Percentiles rank a stretch among this genome's conserved stretches.
These are phyloP conservation scores for Vigna hirtella DNA, from an alignment of 306 rosid species.

Conservation along the genomic window DNA sequence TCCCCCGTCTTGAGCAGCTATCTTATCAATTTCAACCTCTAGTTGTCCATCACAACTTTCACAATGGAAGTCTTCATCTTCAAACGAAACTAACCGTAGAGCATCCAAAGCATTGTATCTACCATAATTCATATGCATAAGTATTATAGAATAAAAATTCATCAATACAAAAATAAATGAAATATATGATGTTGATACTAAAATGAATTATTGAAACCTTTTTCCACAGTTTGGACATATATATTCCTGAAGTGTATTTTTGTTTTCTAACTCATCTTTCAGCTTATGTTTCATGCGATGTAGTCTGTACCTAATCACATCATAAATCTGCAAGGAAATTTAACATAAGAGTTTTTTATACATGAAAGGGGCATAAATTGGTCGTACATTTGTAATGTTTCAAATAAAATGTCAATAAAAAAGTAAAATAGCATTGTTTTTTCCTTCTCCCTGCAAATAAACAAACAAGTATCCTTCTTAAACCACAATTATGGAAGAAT, in stretches of 20 bases:
- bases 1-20: constrained; percentile 85
- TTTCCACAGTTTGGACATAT: constrained; percentile 85
- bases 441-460: constrained; percentile 34
- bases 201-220: constrained; percentile 62
- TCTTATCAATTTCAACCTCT: constrained; percentile 92
- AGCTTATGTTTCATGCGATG: constrained; percentile 95
- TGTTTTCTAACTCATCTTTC: constrained; percentile 98
- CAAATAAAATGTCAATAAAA: constrained; percentile 34
- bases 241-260: constrained; percentile 90
- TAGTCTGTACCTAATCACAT: constrained; percentile 92
- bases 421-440: constrained; percentile 31
- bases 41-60: constrained; percentile 88
- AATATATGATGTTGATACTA: constrained; percentile 12
- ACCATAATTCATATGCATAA: constrained; percentile 29
- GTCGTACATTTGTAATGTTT: constrained; percentile 23
- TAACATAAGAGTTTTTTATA: constrained; percentile 40
- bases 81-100: constrained; percentile 79
- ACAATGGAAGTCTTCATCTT: constrained; percentile 88
- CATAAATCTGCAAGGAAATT: constrained; percentile 72
- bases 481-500: constrained; percentile 24
- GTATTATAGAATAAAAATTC: constrained; percentile 32
- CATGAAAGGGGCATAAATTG: constrained; percentile 41
- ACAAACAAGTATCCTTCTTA: constrained; percentile 37
- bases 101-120: constrained; percentile 97
- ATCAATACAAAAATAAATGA: constrained; percentile 23